These are phyloP conservation scores for Primulina tabacum DNA, from an alignment of 257 asterid genomes.

Conservation along the genomic window DNA sequence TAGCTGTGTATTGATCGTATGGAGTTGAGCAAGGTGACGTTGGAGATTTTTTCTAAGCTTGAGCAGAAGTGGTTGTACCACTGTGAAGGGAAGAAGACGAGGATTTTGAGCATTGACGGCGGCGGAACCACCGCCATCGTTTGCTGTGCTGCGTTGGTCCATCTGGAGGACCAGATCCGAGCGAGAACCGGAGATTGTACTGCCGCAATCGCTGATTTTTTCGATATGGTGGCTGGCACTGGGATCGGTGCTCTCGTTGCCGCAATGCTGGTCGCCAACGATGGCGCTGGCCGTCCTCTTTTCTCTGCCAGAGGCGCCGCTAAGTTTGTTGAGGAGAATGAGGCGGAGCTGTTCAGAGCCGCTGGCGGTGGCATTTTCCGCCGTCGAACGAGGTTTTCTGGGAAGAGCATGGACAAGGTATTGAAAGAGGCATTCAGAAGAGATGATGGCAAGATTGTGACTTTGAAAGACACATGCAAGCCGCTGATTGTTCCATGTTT, in stretches of 20 bases:
- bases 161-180: conserved; percentile 83
- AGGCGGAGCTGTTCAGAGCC: conserved; percentile 39
- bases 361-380: conserved; percentile 45
- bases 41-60: conserved; percentile 81
- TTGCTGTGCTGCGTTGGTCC: conserved; percentile 60
- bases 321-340: conserved; percentile 45
- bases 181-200: conserved; percentile 59
- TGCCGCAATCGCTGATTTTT: conserved; percentile 69
- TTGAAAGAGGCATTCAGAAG: conserved; percentile 61
- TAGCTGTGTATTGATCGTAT: conserved; percentile 22
- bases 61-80: conserved; percentile 94
- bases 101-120: conserved; percentile 79
- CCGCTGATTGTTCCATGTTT: conserved; percentile 85
- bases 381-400: conserved; percentile 50
- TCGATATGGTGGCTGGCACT: conserved; percentile 79
- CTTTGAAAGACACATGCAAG: conserved; percentile 78
- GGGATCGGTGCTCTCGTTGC: conserved; percentile 86
- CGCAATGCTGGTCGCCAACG: conserved; percentile 69
- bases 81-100: conserved; percentile 68
- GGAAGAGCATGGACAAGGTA: conserved; percentile 57
- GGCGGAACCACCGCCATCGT: conserved; percentile 67
- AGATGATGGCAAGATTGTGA: conserved; percentile 55
- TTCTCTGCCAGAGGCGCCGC: conserved; percentile 64
- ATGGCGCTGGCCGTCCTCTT: conserved; percentile 69
- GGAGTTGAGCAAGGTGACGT: conserved; percentile 74